Percentiles rank a stretch among this genome's conserved stretches.
These are phyloP conservation scores for Porcisia hertigi DNA, from an alignment of 208 protist species.

Conservation along the genomic window DNA sequence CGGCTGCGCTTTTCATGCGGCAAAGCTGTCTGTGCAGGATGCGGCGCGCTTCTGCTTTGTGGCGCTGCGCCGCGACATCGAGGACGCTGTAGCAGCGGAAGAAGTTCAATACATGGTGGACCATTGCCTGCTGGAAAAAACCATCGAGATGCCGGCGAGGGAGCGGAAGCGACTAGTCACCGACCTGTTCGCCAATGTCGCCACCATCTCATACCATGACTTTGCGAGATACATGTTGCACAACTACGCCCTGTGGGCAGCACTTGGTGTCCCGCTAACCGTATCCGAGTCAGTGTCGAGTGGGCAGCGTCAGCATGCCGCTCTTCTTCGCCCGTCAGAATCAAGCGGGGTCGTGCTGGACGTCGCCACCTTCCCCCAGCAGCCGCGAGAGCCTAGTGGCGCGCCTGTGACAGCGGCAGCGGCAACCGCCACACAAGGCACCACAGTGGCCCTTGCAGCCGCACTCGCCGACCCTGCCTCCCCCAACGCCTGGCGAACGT, in stretches of 20 bases:
- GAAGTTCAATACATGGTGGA: slow-evolving; percentile 80
- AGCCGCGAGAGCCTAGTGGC: background rate
- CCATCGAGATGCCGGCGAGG: slow-evolving; percentile 69
- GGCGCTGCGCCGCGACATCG: slow-evolving; percentile 76
- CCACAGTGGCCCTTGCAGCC: background rate
- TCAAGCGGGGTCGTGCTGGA: slow-evolving; percentile 7
- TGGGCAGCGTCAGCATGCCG: slow-evolving; percentile 45
- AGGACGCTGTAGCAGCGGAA: slow-evolving; percentile 65
- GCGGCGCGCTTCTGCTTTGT: slow-evolving; percentile 87
- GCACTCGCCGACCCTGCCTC: background rate
- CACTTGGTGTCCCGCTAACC: slow-evolving; percentile 68
- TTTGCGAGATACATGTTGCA: slow-evolving; percentile 67
- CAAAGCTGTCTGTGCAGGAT: slow-evolving; percentile 48
- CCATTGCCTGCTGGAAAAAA: slow-evolving; percentile 69
- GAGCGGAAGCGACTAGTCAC: slow-evolving; percentile 66
- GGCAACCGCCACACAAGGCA: slow-evolving; percentile 7
- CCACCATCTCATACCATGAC: slow-evolving; percentile 63
- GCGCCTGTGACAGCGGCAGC: slow-evolving; percentile 5
- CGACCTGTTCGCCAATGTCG: slow-evolving; percentile 61
- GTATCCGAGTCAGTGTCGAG: slow-evolving; percentile 31
- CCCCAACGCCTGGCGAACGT: slow-evolving; percentile 32
- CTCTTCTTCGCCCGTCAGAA: slow-evolving; percentile 15
- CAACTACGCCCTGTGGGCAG: slow-evolving; percentile 82
- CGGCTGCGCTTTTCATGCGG: slow-evolving; percentile 65
- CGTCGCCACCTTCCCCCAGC: slow-evolving; percentile 9